Evolutionary conservation across 768 basidiomycete species (phyloP), one percentile per base, ranked within the genome.

Genomic region (Lactarius trivialis): DNA sequence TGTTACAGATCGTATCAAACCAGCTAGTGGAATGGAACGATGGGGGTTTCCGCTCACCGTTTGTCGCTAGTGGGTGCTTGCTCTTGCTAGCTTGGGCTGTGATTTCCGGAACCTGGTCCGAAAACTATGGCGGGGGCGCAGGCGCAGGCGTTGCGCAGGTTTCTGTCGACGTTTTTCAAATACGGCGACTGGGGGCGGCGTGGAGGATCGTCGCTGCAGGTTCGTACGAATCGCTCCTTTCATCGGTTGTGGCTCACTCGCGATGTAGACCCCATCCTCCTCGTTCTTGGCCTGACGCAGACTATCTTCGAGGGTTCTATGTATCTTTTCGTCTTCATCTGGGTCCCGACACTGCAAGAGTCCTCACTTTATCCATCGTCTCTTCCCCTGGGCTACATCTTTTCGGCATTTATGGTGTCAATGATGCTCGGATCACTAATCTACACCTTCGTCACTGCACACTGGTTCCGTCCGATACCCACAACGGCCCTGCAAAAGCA

Each of bases 231-330:
- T 9, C 48, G 5, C 30, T 37, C n/a, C 11, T 37, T 37, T n/a
- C 21, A 17, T 48, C 34, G 33, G 28, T 51, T 43, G n/a, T 21
- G 11, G 54, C 15, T 32, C 19, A 45, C 49, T 59, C 39, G 28
- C 45, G 12, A 52, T 4, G 12, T 68, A 88, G 88, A 89, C 69
- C 79, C 81, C 1, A 68, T 81, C 52, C 77, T 91, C 11, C 73
- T 89, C 63, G 80, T 81, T 28, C 79, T 91, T 24, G 86, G 88
- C 34, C 73, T 90, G 57, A 84, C 84, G 0, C 88, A 91, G 72
- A 91, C 89, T 1, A 88, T 85, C 72, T 91, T 91, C 70, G 88
- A 91, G 70, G 89, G 89, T 2, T 88, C 86, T 6, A 89, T 90
- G 88, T 90, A 91, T 73, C 80, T 90, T 63, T 91, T 90, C 73